Percentiles rank a stretch among this genome's conserved stretches.
These are phyloP conservation scores for Ceratobasidium sp. DNA, from an alignment of 1,284 basidiomycete genomes.

Conservation along the genomic window DNA sequence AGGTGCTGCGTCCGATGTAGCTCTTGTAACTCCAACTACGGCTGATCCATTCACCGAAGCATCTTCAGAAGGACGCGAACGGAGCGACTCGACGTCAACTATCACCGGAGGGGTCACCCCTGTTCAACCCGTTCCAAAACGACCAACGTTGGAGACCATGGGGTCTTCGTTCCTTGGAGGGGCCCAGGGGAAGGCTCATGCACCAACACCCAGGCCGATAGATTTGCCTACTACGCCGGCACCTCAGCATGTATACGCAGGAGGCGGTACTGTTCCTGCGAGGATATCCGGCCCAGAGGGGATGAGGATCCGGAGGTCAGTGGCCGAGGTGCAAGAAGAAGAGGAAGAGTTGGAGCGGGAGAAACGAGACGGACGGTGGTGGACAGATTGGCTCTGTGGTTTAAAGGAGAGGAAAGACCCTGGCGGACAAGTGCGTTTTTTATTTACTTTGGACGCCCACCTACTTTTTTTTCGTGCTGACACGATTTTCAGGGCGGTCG, in stretches of 20 bases:
- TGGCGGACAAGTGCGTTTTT: conserved; percentile 26
- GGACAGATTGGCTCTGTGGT: conserved; percentile 45
- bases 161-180: conserved; percentile 11
- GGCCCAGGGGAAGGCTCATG: conserved; percentile 1
- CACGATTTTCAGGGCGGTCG: conserved; percentile 24
- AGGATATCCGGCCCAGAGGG: conserved; percentile 29
- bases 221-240: conserved; percentile 37
- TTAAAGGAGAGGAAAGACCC: conserved; percentile 36
- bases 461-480: background rate
- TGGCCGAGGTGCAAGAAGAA: conserved; percentile 18
- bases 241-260: conserved; percentile 31
- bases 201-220: conserved; percentile 17
- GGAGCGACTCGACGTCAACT: conserved; percentile 29
- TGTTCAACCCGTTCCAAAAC: conserved; percentile 20
- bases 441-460: background rate
- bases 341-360: conserved; percentile 41
- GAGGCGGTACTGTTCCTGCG: conserved; percentile 30
- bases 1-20: conserved; percentile 4
- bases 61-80: conserved; percentile 5
- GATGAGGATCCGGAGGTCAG: conserved; percentile 31
- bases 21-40: conserved; percentile 23
- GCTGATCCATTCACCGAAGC: conserved; percentile 18
- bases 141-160: conserved; percentile 17
- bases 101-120: conserved; percentile 23
- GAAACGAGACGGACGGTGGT: conserved; percentile 42